These are phyloP conservation scores for Neonectria hederae DNA, from an alignment of 2,329 filamentous ascomycete species.

Conservation along the genomic window DNA sequence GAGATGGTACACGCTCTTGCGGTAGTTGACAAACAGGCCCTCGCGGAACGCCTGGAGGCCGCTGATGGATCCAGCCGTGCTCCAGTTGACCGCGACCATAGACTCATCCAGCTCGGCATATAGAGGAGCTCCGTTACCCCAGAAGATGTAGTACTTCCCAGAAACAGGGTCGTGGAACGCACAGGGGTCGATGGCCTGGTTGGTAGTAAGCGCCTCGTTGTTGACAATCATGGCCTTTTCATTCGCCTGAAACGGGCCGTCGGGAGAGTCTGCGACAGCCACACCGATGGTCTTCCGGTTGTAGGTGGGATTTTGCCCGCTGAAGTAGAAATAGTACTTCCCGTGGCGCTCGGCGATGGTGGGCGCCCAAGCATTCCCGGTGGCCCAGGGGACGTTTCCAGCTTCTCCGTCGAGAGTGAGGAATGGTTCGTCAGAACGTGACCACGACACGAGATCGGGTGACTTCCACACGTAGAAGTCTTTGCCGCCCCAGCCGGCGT, in stretches of 20 bases:
- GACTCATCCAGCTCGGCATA: constrained; percentile 55
- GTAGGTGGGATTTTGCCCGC: constrained; percentile 60
- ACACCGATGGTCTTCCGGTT: constrained; percentile 68
- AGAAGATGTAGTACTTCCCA: constrained; percentile 69
- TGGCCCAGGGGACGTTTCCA: constrained; percentile 70
- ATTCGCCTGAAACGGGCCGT: constrained; percentile 68
- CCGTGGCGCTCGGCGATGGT: constrained; percentile 67
- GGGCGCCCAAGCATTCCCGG: constrained; percentile 73
- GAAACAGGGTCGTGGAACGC: constrained; percentile 67
- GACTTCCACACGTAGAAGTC: constrained; percentile 61
- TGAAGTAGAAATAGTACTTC: constrained; percentile 73
- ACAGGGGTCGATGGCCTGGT: constrained; percentile 67
- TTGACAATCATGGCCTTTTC: constrained; percentile 58
- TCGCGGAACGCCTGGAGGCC: constrained; percentile 56
- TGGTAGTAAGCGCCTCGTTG: constrained; percentile 56
- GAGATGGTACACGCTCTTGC: constrained; percentile 56
- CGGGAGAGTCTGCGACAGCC: constrained; percentile 63
- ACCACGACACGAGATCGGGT: constrained; percentile 54
- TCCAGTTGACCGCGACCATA: constrained; percentile 55
- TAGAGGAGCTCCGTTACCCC: constrained; percentile 60
- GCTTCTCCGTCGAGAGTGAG: constrained; percentile 55
- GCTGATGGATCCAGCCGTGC: constrained; percentile 45
- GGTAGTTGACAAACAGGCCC: constrained; percentile 54
- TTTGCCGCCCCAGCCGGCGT: constrained; percentile 55
- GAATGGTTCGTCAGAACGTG: constrained; percentile 51